Evolutionary conservation across 495 filamentous ascomycete genomes (phyloP).

Genomic region (Aspergillus mulundensis): DNA sequence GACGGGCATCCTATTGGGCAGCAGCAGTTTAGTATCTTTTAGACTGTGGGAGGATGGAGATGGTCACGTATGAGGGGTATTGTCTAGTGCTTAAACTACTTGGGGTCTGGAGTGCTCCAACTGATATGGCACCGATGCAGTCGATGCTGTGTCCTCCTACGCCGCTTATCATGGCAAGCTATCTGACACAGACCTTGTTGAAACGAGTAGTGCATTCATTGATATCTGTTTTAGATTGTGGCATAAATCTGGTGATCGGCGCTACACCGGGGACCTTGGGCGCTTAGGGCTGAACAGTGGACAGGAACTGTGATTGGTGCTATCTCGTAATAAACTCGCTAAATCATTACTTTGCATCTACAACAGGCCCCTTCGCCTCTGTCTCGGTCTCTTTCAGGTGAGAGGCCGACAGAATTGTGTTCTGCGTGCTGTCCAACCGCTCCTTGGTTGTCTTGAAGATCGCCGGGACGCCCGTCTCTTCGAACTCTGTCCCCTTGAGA

Average conservation of each 20-base stretch:
- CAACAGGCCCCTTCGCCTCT: neutral
- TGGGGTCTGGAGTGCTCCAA: neutral
- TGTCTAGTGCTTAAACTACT: no score
- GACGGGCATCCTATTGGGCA: neutral
- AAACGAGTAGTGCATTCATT: no score
- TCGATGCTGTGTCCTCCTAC: neutral
- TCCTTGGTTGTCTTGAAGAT: constrained; percentile 8
- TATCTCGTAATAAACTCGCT: neutral
- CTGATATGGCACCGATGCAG: neutral
- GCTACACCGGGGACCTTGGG: neutral
- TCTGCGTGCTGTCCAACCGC: constrained; percentile 1
- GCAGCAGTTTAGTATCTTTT: neutral
- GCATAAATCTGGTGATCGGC: neutral
- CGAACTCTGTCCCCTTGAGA: neutral
- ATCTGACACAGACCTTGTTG: neutral
- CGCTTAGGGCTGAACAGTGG: neutral
- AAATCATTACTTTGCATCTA: neutral
- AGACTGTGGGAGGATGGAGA: neutral
- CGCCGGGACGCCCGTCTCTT: constrained; percentile 3
- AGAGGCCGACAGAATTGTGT: neutral
- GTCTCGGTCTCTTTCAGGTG: neutral
- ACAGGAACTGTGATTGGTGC: neutral
- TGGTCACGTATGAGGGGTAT: no score
- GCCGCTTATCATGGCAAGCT: neutral
- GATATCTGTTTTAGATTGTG: no score